phyloP scores from a whole-genome alignment of 345 rosid genomes.

The Streptanthus diversifolius region DNA sequence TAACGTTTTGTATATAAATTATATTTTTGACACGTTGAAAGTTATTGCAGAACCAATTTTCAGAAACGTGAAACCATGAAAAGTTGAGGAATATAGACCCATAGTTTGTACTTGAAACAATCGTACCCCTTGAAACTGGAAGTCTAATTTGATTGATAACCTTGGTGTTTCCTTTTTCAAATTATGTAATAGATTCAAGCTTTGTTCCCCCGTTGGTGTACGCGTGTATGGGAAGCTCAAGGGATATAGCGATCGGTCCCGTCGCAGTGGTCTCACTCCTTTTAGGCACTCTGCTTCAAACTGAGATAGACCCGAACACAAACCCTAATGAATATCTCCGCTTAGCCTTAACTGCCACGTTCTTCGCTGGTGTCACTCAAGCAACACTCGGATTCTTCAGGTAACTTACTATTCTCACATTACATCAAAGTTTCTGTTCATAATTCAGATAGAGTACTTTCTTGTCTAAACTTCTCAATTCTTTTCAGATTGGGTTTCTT shows the following conservation, averaged over 20 bases:
- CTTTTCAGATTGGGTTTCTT: constrained; percentile 73
- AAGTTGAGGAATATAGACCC: neutral
- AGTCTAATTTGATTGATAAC: neutral
- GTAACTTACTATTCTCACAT: constrained; percentile 30
- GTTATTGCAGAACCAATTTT: neutral
- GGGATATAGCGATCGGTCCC: constrained; percentile 94
- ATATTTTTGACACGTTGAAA: no score
- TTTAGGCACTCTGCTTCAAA: constrained; percentile 65
- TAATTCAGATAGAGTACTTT: neutral
- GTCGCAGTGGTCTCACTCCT: constrained; percentile 94
- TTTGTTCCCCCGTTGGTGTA: constrained; percentile 89
- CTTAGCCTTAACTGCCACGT: constrained; percentile 86
- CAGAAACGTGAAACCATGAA: neutral
- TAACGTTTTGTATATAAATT: neutral
- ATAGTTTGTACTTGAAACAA: neutral
- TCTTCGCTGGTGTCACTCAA: constrained; percentile 89
- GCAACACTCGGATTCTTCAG: constrained; percentile 65
- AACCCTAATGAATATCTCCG: constrained; percentile 52
- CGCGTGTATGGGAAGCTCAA: constrained; percentile 91
- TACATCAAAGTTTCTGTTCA: neutral
- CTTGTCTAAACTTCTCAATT: neutral
- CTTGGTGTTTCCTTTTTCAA: neutral
- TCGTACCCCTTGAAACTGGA: neutral
- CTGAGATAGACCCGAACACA: constrained; percentile 53
- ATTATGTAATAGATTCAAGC: constrained; percentile 59